Evolutionary conservation across 768 basidiomycete genomes (phyloP).

Genomic region (Galerina sulciceps): DNA sequence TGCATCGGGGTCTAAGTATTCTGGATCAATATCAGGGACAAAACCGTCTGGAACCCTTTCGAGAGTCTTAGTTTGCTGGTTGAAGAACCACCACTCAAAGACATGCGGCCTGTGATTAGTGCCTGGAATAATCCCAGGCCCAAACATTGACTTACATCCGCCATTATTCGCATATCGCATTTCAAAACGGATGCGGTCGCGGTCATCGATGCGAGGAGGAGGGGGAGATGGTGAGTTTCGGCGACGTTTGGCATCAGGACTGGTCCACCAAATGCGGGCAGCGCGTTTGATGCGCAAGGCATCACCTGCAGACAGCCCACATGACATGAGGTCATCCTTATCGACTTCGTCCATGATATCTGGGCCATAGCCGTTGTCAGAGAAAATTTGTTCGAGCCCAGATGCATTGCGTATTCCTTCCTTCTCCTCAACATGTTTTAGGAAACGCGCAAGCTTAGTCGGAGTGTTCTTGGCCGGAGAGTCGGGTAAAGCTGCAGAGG

Average conservation of each 20-base stretch:
- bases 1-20: not conserved
- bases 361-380: conserved; percentile 3
- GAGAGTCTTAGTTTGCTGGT: not conserved
- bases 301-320: conserved; percentile 9
- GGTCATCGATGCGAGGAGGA: no score
- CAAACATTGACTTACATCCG: conserved; percentile 6
- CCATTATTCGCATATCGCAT: conserved; percentile 1
- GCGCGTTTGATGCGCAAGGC: conserved; percentile 13
- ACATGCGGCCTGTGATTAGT: not conserved
- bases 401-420: conserved; percentile 9
- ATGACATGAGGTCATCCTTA: not conserved
- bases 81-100: conserved; percentile 14
- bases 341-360: conserved; percentile 3
- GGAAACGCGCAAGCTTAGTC: conserved; percentile 9
- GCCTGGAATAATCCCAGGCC: conserved; percentile 1
- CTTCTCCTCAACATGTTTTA: conserved; percentile 10
- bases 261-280: conserved; percentile 11
- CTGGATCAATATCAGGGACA: conserved; percentile 1
- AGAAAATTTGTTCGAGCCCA: not conserved
- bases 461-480: not conserved
- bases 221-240: no score
- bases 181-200: conserved; percentile 7
- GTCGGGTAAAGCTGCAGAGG: no score
- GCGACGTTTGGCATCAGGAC: conserved; percentile 11
- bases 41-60: conserved; percentile 4